A percentile compares a stretch with the other conserved stretches of the same genome.
phyloP scores from a whole-genome alignment of 805 yeast species.

The Nakazawaea anatomiae region DNA sequence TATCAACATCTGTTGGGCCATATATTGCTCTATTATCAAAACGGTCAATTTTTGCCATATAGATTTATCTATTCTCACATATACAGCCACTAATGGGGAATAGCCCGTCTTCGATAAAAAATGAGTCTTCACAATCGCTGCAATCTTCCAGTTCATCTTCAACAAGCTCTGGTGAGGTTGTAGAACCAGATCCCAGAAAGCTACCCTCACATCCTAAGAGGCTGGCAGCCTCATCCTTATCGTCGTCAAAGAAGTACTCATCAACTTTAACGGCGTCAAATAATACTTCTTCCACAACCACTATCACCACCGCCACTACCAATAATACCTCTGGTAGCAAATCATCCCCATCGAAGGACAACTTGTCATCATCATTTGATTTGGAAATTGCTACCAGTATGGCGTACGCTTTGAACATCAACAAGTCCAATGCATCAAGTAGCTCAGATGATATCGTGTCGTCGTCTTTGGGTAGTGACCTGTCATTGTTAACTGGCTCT shows the following conservation, averaged over 20 bases:
- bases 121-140: conserved; percentile 8
- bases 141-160: not conserved
- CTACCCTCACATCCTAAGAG: conserved; percentile 6
- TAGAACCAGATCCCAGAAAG: conserved; percentile 9
- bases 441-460: conserved; percentile 22
- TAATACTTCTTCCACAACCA: not conserved
- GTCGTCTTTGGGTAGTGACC: conserved; percentile 36
- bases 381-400: conserved; percentile 40
- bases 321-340: not conserved
- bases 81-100: conserved; percentile 9
- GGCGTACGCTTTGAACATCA: conserved; percentile 30
- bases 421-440: not conserved
- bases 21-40: too few species aligned
- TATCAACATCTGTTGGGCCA: too few species aligned
- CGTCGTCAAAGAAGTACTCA: not conserved
- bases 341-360: not conserved
- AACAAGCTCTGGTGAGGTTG: conserved; percentile 1
- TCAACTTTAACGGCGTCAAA: not conserved
- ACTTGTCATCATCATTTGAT: conserved; percentile 20
- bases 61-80: too few species aligned
- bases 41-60: too few species aligned
- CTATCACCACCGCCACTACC: not conserved
- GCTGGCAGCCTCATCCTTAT: conserved; percentile 9
- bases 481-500: conserved; percentile 25
- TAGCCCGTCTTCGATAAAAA: conserved; percentile 11